Conservation (phyloP, 495 filamentous ascomycete species). For the Apiosordaria backusii region DNA sequence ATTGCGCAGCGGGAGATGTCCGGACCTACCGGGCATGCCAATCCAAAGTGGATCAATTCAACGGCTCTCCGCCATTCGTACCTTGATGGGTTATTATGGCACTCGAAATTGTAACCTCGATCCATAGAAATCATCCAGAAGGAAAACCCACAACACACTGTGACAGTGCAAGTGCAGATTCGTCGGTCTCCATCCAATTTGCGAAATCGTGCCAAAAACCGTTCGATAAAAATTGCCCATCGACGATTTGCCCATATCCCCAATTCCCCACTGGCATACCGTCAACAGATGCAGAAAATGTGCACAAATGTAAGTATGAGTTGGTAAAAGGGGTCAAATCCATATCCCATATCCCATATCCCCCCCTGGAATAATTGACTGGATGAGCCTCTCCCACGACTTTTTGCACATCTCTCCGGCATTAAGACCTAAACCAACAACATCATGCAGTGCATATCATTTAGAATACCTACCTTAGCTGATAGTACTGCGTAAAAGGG, state of each 20-base stretch:
- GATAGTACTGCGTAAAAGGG: not conserved
- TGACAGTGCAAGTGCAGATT: not conserved
- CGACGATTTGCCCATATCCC: not conserved
- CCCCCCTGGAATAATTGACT: not conserved
- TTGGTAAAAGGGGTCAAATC: not conserved
- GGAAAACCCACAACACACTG: too few relatives aligned
- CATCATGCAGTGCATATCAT: not conserved
- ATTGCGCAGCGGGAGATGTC: not conserved
- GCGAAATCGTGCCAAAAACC: not conserved
- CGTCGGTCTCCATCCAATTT: not conserved
- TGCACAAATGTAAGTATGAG: not conserved
- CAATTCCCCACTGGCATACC: not conserved
- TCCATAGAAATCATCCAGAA: not conserved
- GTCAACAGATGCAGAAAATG: not conserved
- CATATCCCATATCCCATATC: too few relatives aligned
- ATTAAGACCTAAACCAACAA: too few relatives aligned
- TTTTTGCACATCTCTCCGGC: not conserved
- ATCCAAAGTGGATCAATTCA: not conserved
- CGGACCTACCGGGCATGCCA: not conserved
- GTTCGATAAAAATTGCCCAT: not conserved
- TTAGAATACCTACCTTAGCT: too few relatives aligned
- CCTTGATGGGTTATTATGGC: not conserved
- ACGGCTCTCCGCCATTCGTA: not conserved
- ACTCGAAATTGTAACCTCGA: not conserved
- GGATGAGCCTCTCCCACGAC: not conserved